A percentile compares a stretch with the other conserved stretches of the same genome.
Evolutionary conservation across 331 rosid genomes (phyloP).

Genomic region (Pyrus hybrid): DNA sequence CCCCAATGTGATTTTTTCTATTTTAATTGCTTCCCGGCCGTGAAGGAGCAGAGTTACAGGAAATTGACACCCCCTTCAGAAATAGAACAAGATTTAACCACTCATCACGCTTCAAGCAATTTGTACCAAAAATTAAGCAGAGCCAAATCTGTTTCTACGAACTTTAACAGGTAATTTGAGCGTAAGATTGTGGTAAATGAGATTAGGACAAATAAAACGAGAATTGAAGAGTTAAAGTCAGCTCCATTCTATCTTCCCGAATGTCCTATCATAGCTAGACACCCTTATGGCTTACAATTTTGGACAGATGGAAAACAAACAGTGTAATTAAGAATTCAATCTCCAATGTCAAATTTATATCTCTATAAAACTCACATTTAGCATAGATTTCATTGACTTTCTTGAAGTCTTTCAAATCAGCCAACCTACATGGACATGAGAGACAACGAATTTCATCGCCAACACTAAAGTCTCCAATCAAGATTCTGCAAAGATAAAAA

Average conservation of each 20-base stretch:
- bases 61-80: background rate
- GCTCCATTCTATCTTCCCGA: background rate
- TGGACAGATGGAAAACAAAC: background rate
- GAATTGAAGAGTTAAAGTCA: background rate
- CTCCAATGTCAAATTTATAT: background rate
- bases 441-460: background rate
- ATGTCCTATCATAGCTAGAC: background rate
- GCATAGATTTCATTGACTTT: slow-evolving; percentile 78
- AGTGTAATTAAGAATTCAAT: background rate
- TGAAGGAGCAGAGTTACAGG: background rate
- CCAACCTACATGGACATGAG: slow-evolving; percentile 22
- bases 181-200: background rate
- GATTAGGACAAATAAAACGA: background rate
- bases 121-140: background rate
- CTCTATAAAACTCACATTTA: slow-evolving; percentile 51
- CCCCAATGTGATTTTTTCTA: no score
- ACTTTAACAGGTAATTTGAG: background rate
- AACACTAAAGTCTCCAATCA: background rate
- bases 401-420: slow-evolving; percentile 80
- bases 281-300: background rate
- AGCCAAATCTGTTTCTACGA: background rate
- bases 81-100: background rate
- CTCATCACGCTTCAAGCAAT: background rate
- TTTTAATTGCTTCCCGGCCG: no score
- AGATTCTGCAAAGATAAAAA: background rate